Evolutionary conservation across 116 monocot species (phyloP).

Genomic region (Zostera marina): DNA sequence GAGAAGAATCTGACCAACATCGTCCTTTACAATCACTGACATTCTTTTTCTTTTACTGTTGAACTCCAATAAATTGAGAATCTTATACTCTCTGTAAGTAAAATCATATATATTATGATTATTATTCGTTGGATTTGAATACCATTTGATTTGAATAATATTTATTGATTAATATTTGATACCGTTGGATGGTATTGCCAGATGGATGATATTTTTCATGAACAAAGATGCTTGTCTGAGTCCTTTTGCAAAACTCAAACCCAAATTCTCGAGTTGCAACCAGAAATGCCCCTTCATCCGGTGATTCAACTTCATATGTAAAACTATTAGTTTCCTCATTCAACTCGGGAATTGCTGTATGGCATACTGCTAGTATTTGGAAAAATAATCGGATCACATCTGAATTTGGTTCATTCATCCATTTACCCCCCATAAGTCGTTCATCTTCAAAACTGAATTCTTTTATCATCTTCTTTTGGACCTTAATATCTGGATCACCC

Average conservation of each 20-base stretch:
- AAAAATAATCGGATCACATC: constrained; percentile 36
- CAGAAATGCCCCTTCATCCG: constrained; percentile 67
- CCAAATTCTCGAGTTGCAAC: constrained; percentile 61
- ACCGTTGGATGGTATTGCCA: constrained; percentile 25
- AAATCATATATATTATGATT: neutral
- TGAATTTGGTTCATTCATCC: constrained; percentile 29
- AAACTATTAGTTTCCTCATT: constrained; percentile 36
- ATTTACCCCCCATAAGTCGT: constrained; percentile 68
- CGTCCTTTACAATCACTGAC: constrained; percentile 49
- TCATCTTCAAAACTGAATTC: constrained; percentile 87
- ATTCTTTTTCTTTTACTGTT: constrained; percentile 52
- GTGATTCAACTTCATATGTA: constrained; percentile 65
- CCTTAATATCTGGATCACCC: constrained; percentile 26
- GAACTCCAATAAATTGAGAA: constrained; percentile 53
- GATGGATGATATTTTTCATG: constrained; percentile 25
- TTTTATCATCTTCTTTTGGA: constrained; percentile 31
- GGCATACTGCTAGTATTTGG: constrained; percentile 48
- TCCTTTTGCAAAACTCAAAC: constrained; percentile 54
- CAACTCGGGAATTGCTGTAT: constrained; percentile 53
- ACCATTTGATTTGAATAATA: neutral
- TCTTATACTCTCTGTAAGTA: constrained; percentile 29
- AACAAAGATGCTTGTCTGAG: constrained; percentile 42
- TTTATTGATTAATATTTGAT: too few species aligned
- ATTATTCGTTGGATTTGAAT: too few species aligned
- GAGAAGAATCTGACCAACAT: constrained; percentile 36